Evolutionary conservation across 441 rosid genomes (phyloP).

Genomic region (Syzygium syzygioides): DNA sequence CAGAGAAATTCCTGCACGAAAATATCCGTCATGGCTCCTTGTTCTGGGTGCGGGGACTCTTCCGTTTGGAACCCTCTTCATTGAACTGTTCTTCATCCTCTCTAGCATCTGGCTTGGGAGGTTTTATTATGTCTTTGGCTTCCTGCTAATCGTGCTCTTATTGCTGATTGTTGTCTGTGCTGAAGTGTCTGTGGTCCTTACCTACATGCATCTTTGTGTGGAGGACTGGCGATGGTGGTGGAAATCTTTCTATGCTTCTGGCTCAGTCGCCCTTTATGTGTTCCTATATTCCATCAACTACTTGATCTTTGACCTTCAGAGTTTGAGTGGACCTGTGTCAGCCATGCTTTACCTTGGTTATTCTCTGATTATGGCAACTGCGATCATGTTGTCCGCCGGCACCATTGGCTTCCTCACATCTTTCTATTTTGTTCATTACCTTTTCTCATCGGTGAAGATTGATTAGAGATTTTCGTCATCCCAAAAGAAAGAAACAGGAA

Average conservation of each 20-base stretch:
- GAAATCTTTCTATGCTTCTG: conserved; percentile 97
- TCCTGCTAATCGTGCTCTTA: conserved; percentile 68
- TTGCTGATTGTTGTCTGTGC: conserved; percentile 82
- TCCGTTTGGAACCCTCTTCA: conserved; percentile 93
- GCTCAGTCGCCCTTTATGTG: conserved; percentile 80
- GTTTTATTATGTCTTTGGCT: conserved; percentile 91
- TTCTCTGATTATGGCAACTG: conserved; percentile 81
- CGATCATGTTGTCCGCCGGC: conserved; percentile 94
- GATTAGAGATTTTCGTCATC: conserved; percentile 31
- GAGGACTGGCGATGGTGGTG: conserved; percentile 99
- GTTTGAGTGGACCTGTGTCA: conserved; percentile 91
- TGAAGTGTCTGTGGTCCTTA: conserved; percentile 89
- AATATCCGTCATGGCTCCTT: conserved; percentile 95
- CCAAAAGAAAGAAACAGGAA: not conserved
- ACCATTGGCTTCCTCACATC: conserved; percentile 82
- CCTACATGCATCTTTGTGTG: conserved; percentile 96
- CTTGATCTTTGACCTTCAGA: conserved; percentile 82
- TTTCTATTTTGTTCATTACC: conserved; percentile 87
- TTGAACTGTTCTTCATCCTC: conserved; percentile 89
- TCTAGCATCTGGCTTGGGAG: conserved; percentile 97
- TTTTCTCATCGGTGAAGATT: conserved; percentile 93
- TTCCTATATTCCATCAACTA: conserved; percentile 90
- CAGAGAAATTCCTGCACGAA: conserved; percentile 94
- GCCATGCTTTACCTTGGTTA: conserved; percentile 88
- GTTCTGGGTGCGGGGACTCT: conserved; percentile 98